Conservation (phyloP, 305 asterid species). For the Fraxinus sp. region DNA sequence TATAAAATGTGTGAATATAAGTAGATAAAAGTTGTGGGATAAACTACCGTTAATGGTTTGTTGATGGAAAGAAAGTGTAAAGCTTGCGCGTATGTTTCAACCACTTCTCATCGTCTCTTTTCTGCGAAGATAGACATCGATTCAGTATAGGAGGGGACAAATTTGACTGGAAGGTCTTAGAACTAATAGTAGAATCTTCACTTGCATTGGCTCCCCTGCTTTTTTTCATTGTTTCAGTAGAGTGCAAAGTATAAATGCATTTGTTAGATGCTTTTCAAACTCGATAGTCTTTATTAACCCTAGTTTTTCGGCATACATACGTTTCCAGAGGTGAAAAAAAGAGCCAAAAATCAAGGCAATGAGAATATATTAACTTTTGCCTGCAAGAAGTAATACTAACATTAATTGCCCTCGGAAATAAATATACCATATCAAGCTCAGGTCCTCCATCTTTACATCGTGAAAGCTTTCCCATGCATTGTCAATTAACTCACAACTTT, state of each 20-base stretch:
- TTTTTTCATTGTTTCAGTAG: constrained; percentile 91
- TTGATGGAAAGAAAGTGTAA: neutral
- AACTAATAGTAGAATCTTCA: constrained; percentile 88
- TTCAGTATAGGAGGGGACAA: constrained; percentile 11
- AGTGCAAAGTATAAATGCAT: constrained; percentile 95
- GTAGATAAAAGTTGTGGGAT: neutral
- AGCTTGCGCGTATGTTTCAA: constrained; percentile 88
- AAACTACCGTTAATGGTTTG: neutral
- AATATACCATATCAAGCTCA: constrained; percentile 82
- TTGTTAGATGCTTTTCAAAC: constrained; percentile 89
- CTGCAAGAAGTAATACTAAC: no score
- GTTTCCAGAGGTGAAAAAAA: neutral
- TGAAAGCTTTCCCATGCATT: constrained; percentile 74
- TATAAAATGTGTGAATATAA: no score
- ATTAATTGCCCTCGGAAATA: no score
- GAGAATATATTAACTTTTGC: no score
- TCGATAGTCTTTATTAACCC: constrained; percentile 90
- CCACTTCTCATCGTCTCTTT: constrained; percentile 85
- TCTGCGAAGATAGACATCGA: constrained; percentile 45
- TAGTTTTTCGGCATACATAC: constrained; percentile 53
- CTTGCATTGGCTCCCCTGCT: constrained; percentile 99
- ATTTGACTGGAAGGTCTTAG: neutral
- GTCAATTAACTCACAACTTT: constrained; percentile 87
- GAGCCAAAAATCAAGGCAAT: no score
- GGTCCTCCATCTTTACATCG: constrained; percentile 77